Base-by-base conservation (phyloP, 2,329 filamentous ascomycete genomes). In the Sodiomyces alkalinus region DNA sequence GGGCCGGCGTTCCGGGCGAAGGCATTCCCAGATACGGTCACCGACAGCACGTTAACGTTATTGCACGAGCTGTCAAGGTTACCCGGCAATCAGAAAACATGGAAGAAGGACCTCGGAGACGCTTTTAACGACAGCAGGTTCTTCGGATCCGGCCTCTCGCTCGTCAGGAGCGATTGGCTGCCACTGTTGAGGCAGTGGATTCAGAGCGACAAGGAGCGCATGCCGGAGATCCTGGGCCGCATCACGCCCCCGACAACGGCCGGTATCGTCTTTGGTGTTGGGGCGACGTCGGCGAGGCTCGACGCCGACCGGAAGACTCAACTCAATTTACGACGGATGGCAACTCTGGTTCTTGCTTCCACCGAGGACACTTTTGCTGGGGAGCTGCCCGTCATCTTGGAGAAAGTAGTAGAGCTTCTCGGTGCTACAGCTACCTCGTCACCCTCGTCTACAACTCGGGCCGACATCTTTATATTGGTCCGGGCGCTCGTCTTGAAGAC, bases 261-360 rank as follows among this genome's bases (percentile, higher is more conserved):
- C 0, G 90, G 90, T 7, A 92, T 98, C 41, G 87, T 98, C 48
- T 98, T 98, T 45, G 90, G 90, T n/a, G 90, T 98, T 1, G 92
- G 92, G 8, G 90, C 90, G 6, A 85, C 82, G 14, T 92, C 86
- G 23, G 90, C 90, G 19, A 69, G 90, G 33, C 68, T 92, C n/a
- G 90, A 98, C 53, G 85, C 92, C 5, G 90, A 98, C 51, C 77
- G 86, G 33, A 90, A 79, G 53, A 85, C 86, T 1, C 87, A 96
- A 52, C 66, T 93, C 17, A 93, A 85, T 38, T 66, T 98, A 12
- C 78, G 86, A 9, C 72, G 90, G 26, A 73, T 92, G 26, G 74
- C 85, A 4, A 65, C 85, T 2, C 60, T 98, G 8, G 58, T 96
- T 11, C 63, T 96, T 5, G 79, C 85, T 1, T 73, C 75, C 5